A percentile compares a stretch with the other conserved stretches of the same genome.
Evolutionary conservation across 306 rosid species (phyloP).

Genomic region (Trifolium repens): DNA sequence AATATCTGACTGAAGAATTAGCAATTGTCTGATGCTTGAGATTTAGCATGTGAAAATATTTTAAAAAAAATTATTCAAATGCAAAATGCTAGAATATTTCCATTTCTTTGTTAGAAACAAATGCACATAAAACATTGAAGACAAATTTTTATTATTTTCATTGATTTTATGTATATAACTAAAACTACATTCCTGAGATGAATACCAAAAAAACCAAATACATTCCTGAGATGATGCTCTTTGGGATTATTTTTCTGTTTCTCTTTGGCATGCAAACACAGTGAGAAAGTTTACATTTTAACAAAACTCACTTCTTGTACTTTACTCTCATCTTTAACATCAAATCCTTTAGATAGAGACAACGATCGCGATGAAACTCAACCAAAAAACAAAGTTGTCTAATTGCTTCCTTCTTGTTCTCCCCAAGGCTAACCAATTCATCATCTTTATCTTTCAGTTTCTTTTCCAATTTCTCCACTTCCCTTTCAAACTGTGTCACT

Average conservation of each 20-base stretch:
- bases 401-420: constrained; percentile 79
- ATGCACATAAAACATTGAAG: background rate
- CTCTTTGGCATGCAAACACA: background rate
- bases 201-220: background rate
- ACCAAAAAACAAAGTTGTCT: constrained; percentile 69
- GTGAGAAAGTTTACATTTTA: background rate
- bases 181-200: background rate
- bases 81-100: background rate
- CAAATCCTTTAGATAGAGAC: constrained; percentile 45
- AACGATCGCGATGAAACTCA: constrained; percentile 72
- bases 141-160: background rate
- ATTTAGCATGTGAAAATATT: background rate
- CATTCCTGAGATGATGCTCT: background rate
- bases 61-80: background rate
- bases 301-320: constrained; percentile 4
- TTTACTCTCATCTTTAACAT: constrained; percentile 33
- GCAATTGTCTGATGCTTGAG: constrained; percentile 5
- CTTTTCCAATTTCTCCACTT: constrained; percentile 55
- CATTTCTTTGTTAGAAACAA: constrained; percentile 8
- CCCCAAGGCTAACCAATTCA: constrained; percentile 57
- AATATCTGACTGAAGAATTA: constrained; percentile 61
- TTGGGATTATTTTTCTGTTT: constrained; percentile 10
- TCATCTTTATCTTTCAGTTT: constrained; percentile 62
- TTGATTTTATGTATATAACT: constrained; percentile 4
- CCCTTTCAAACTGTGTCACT: constrained; percentile 61